A percentile compares a stretch with the other conserved stretches of the same genome.
These are phyloP conservation scores for Rhytidiadelphus loreus DNA, from an alignment of 225 moss, liverwort and hornwort genomes.

Conservation along the genomic window DNA sequence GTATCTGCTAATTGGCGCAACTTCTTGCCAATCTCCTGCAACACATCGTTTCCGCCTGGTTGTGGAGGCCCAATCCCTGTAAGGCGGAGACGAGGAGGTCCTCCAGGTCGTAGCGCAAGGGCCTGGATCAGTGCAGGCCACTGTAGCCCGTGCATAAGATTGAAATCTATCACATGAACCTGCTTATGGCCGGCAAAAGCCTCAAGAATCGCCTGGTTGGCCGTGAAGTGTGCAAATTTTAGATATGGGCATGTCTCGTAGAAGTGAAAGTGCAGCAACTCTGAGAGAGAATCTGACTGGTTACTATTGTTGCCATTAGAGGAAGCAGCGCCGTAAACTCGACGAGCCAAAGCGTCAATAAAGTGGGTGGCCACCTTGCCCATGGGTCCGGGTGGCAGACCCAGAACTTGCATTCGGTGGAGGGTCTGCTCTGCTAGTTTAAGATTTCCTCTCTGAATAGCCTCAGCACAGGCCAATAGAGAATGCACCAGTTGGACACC, in stretches of 20 bases:
- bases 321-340: conserved; percentile 32
- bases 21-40: conserved; percentile 70
- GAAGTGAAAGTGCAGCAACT: conserved; percentile 56
- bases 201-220: conserved; percentile 72
- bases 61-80: conserved; percentile 66
- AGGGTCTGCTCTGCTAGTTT: conserved; percentile 50
- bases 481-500: conserved; percentile 62
- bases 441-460: conserved; percentile 43
- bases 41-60: conserved; percentile 36
- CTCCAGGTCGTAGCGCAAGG: conserved; percentile 54
- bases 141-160: conserved; percentile 63
- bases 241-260: conserved; percentile 68
- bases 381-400: conserved; percentile 57
- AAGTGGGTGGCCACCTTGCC: conserved; percentile 69
- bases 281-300: conserved; percentile 36
- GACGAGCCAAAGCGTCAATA: conserved; percentile 51
- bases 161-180: conserved; percentile 65
- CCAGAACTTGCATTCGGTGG: conserved; percentile 50
- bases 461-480: conserved; percentile 58
- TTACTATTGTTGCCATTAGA: not conserved
- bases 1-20: conserved; percentile 48
- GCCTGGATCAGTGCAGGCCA: conserved; percentile 84
- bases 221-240: conserved; percentile 74
- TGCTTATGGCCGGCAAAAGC: conserved; percentile 51
- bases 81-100: conserved; percentile 58